Conservation (phyloP, 192 early-diverging fungal genomes). For the Linnemannia hyalina region DNA sequence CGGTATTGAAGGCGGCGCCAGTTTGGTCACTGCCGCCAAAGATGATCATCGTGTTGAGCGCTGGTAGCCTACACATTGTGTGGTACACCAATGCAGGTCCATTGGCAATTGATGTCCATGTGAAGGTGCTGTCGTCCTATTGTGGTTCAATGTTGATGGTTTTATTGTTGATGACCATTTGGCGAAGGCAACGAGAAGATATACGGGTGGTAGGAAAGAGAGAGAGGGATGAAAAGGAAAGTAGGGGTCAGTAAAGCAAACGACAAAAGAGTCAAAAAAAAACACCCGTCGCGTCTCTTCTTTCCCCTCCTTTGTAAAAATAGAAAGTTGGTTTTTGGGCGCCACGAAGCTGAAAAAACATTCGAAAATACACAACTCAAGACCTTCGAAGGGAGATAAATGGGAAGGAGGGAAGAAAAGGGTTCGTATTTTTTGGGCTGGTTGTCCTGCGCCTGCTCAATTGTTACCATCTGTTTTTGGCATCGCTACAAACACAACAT, state of each 20-base stretch:
- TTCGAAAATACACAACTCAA: not conserved
- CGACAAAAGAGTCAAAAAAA: not conserved
- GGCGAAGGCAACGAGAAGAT: not conserved
- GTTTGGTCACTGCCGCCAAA: slow-evolving; percentile 77
- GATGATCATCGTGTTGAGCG: slow-evolving; percentile 66
- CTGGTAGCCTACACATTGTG: slow-evolving; percentile 67
- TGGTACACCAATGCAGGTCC: slow-evolving; percentile 67
- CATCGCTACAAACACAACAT: not conserved
- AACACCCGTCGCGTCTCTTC: not conserved
- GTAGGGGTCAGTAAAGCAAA: slow-evolving; percentile 2
- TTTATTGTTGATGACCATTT: not conserved
- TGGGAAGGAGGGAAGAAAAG: not conserved
- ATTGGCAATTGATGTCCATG: slow-evolving; percentile 72
- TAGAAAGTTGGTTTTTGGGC: slow-evolving; percentile 1
- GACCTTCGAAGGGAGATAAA: not conserved
- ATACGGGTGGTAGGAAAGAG: not conserved
- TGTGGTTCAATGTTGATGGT: not conserved
- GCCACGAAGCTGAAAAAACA: not conserved
- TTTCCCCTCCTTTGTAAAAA: not conserved
- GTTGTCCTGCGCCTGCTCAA: not conserved
- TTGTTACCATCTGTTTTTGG: not conserved
- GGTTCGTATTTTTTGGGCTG: not conserved
- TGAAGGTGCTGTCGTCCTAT: slow-evolving; percentile 63
- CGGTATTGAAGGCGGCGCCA: slow-evolving; percentile 59
- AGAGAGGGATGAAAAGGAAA: not conserved